Percentiles rank a stretch among this genome's conserved stretches.
Conservation (phyloP, 352 stramenopile genomes). For the Aphanomyces euteiches region DNA sequence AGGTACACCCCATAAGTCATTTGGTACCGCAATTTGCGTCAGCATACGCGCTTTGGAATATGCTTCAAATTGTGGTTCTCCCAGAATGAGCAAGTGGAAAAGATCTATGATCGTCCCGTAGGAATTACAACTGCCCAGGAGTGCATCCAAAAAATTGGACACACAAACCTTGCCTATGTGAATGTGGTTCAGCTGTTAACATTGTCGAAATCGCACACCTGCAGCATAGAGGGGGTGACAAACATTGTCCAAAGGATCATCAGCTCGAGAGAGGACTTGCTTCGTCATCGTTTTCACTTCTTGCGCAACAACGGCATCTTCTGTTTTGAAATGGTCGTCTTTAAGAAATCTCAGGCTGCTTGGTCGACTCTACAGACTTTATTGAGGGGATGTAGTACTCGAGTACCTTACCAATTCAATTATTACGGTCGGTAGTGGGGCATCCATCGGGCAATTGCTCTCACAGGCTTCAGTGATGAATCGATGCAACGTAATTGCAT, state of each 20-base stretch:
- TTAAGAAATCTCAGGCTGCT: slow-evolving; percentile 26
- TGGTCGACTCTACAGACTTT: slow-evolving; percentile 23
- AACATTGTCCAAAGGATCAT: slow-evolving; percentile 29
- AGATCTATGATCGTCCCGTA: slow-evolving; percentile 63
- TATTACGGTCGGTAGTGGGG: slow-evolving; percentile 8
- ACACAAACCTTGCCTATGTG: slow-evolving; percentile 58
- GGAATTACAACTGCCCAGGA: slow-evolving; percentile 58
- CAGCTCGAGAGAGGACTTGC: slow-evolving; percentile 18
- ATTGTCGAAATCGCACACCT: background rate
- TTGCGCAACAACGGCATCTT: background rate
- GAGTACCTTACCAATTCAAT: slow-evolving; percentile 22
- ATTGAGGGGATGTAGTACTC: background rate
- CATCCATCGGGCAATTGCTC: slow-evolving; percentile 31
- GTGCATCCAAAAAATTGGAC: slow-evolving; percentile 64
- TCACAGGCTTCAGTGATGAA: slow-evolving; percentile 73
- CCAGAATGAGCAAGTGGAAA: slow-evolving; percentile 59
- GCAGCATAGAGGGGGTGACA: slow-evolving; percentile 27
- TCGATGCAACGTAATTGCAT: slow-evolving; percentile 69
- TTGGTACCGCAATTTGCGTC: slow-evolving; percentile 50
- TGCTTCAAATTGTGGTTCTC: slow-evolving; percentile 46
- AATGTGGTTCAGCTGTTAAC: background rate
- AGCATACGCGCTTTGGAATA: slow-evolving; percentile 38
- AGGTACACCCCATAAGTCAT: slow-evolving; percentile 53
- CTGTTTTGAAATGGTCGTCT: background rate
- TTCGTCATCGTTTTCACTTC: slow-evolving; percentile 6